These are phyloP conservation scores for Prinsepia uniflora DNA, from an alignment of 306 rosid species.

Conservation along the genomic window DNA sequence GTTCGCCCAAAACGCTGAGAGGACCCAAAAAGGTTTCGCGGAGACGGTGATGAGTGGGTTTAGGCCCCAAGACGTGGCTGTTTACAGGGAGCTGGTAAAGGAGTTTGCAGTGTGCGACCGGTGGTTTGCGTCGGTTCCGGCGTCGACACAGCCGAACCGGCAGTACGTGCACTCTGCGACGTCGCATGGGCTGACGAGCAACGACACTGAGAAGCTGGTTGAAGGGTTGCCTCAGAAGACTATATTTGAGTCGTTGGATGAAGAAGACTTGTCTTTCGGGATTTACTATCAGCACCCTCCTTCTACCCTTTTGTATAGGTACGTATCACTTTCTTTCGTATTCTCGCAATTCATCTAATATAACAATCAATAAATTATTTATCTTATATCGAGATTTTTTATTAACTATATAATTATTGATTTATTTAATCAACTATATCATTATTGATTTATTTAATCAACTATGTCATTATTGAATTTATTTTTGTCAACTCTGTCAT, in stretches of 20 bases:
- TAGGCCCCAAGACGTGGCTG: constrained; percentile 48
- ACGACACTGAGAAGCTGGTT: constrained; percentile 42
- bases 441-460: too few relatives aligned
- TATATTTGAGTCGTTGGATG: constrained; percentile 68
- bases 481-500: too few relatives aligned
- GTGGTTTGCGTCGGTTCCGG: constrained; percentile 76
- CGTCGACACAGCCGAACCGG: constrained; percentile 80
- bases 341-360: too few relatives aligned
- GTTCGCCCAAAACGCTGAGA: constrained; percentile 55
- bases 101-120: constrained; percentile 77
- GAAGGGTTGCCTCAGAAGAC: constrained; percentile 83
- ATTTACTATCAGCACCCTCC: constrained; percentile 61
- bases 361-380: too few relatives aligned
- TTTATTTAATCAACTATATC: too few relatives aligned
- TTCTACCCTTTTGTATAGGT: constrained; percentile 69
- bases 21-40: constrained; percentile 29
- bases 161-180: constrained; percentile 76
- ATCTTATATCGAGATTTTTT: too few relatives aligned
- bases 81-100: constrained; percentile 43
- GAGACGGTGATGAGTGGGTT: constrained; percentile 73
- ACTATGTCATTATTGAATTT: too few relatives aligned
- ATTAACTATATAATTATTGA: too few relatives aligned
- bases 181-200: constrained; percentile 56
- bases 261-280: constrained; percentile 58
- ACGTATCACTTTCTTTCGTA: background rate